A percentile compares a stretch with the other conserved stretches of the same genome.
phyloP scores from a whole-genome alignment of 148 eudicot species.

The Rhododendron vialii region DNA sequence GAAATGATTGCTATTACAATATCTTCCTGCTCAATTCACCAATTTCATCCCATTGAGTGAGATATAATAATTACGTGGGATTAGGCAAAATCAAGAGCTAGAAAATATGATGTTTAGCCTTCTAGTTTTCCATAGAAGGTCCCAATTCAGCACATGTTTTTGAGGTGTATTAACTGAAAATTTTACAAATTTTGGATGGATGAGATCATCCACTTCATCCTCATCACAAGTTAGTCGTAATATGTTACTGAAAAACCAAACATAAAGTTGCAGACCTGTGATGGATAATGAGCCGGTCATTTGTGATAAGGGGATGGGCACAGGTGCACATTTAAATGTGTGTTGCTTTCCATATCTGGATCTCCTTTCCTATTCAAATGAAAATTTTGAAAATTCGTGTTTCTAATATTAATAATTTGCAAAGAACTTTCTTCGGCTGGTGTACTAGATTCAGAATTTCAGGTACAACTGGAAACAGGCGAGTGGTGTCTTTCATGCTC shows the following conservation, averaged over 20 bases:
- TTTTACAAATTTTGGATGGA: not conserved
- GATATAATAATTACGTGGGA: not conserved
- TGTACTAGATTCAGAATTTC: slow-evolving; percentile 10
- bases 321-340: not conserved
- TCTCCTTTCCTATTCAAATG: not conserved
- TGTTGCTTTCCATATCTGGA: not conserved
- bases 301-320: not conserved
- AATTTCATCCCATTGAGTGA: not conserved
- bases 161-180: not conserved
- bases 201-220: not conserved
- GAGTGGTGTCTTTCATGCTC: slow-evolving; percentile 2
- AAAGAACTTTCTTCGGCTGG: slow-evolving; percentile 1
- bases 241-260: not conserved
- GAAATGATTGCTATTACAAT: not conserved
- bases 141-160: not conserved
- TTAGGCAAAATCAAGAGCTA: not conserved
- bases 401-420: not conserved
- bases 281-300: not conserved
- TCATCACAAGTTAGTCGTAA: not conserved
- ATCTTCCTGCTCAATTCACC: not conserved
- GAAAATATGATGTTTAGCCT: not conserved
- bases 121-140: not conserved
- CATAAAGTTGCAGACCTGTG: not conserved
- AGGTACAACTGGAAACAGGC: not conserved
- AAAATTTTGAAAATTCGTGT: not conserved